Base-by-base conservation (phyloP, 2,329 filamentous ascomycete species). In the Orbilia blumenaviensis region DNA sequence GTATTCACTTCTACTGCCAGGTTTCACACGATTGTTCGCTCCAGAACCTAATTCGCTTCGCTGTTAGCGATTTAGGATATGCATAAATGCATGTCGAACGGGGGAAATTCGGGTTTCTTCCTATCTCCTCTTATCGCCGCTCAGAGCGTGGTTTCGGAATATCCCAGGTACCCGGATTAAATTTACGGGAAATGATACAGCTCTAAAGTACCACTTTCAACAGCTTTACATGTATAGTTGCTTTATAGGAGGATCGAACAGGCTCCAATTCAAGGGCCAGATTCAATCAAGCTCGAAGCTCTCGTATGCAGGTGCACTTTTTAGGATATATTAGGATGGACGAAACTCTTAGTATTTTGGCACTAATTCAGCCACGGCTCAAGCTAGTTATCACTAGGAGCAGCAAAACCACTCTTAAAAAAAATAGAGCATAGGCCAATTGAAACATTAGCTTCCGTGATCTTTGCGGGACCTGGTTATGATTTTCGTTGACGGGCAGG, bases 261-360 rank as follows among this genome's bases (percentile, higher is more conserved):
- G n/a, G n/a, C n/a, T n/a, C n/a, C n/a, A n/a, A n/a, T n/a, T n/a
- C n/a, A n/a, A n/a, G n/a, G n/a, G n/a, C n/a, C 14, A 21, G 8
- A 34, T 9, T 34, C 14, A 12, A 34, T 12, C 29, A 38, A 60
- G 29, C 54, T 60, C n/a, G 18, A 23, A 5, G 34, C 27, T 42
- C 25, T 68, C 63, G 63, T 75, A 75, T 75, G 71, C 71, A 58
- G 21, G 63, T 68, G 63, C 25, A 64, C 71, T 10, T 50, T 75
- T 75, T 63, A 44, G 71, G 71, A 42, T 58, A 63, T 32, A 21
- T 21, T 36, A 2, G 34, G 18, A 38, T 41, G 32, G 46, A 34
- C 44, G 56, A 50, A 62, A 21, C 21, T 23, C 44, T 38, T 32
- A 54, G 25, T 16, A 41, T 3, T 21, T 38, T 32, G 44, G 25